Evolutionary conservation across 2,329 filamentous ascomycete species (phyloP), one percentile per base, ranked within the genome.

Genomic region (Chaetothyriales sp.): DNA sequence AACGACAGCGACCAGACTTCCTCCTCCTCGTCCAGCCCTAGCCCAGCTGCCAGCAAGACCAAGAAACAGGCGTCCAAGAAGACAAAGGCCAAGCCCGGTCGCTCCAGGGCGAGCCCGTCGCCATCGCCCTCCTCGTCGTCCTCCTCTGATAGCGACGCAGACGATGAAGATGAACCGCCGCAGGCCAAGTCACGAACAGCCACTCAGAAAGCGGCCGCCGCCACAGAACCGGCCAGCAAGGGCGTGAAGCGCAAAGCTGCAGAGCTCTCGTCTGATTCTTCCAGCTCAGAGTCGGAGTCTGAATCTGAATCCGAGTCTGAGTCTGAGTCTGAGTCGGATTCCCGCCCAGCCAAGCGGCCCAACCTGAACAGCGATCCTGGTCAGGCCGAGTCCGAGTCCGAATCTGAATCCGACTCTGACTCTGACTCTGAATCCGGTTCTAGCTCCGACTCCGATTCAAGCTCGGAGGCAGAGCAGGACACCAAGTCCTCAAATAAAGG

Each of bases 171-270:
- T 36, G 70, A 74, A 50, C 54, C 61, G 42, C 50, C 25, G 15
- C n/a, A 54, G 22, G 51, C 50, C 12, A 65, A 64, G 53, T 5
- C 46, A 43, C 32, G 56, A 45, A 56, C 55, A 18, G 55, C 59
- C 43, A 63, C 61, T 51, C 55, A 53, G 28, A 66, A 46, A 32
- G 54, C 49, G 52, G 74, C 50, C 15, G 19, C 25, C 2, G 19
- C 77, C 61, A 72, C 77, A 39, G 52, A 61, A 36, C 53, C 59
- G 20, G 49, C 50, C 18, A 61, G 60, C 7, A 74, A 75, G 26
- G 67, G 67, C 1, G 61, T 76, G 52, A 82, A 83, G 66, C 74
- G 79, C 51, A 82, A 83, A 68, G 76, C 76, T 6, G 65, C 67
- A 47, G 65, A 66, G 8, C 69, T 64, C 56, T 71, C 66, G 8